Percentiles rank a stretch among this genome's conserved stretches.
Conservation (phyloP, 768 basidiomycete species). For the Sarcodon sp. region DNA sequence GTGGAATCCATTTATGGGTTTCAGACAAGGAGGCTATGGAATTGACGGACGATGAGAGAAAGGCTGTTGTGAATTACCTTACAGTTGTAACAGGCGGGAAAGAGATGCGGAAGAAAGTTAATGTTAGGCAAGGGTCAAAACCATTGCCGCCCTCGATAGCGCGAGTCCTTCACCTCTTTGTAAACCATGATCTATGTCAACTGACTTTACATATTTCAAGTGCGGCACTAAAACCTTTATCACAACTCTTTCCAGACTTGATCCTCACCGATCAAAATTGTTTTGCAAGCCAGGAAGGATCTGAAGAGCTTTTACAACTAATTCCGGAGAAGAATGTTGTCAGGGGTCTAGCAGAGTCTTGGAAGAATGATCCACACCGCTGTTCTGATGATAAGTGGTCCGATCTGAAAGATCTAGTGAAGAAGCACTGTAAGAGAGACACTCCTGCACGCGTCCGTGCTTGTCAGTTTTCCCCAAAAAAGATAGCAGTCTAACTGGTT, state of each 20-base stretch:
- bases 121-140: slow-evolving; percentile 37
- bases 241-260: slow-evolving; percentile 44
- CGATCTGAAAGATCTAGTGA: slow-evolving; percentile 37
- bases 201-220: slow-evolving; percentile 1
- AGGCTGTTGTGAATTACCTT: slow-evolving; percentile 76
- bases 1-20: slow-evolving; percentile 98
- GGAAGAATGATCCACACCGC: slow-evolving; percentile 38
- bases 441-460: slow-evolving; percentile 20
- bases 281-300: slow-evolving; percentile 59
- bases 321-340: slow-evolving; percentile 52
- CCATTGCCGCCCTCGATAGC: slow-evolving; percentile 62
- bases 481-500: neutral
- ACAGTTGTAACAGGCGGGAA: slow-evolving; percentile 75
- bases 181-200: slow-evolving; percentile 1
- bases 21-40: slow-evolving; percentile 81
- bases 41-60: slow-evolving; percentile 85
- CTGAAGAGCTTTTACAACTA: slow-evolving; percentile 59
- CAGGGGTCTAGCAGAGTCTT: slow-evolving; percentile 37
- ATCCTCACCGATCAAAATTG: slow-evolving; percentile 79
- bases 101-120: slow-evolving; percentile 73
- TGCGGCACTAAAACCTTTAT: slow-evolving; percentile 32
- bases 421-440: slow-evolving; percentile 13
- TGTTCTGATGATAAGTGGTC: slow-evolving; percentile 67
- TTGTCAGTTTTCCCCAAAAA: neutral
- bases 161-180: slow-evolving; percentile 22